phyloP scores from a whole-genome alignment of 768 basidiomycete genomes.

The Kwoniella botswanensis region DNA sequence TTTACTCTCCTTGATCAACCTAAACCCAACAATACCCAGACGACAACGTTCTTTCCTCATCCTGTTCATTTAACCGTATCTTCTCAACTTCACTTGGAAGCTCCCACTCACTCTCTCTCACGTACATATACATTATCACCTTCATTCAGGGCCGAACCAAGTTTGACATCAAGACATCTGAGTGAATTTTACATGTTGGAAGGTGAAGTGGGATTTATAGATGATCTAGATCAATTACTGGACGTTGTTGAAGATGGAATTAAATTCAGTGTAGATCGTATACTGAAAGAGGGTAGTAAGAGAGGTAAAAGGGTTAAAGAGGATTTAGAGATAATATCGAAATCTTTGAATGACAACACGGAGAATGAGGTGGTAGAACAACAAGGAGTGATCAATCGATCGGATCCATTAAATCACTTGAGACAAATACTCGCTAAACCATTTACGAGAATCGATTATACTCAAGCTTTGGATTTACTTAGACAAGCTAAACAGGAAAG shows the following conservation, averaged over 20 bases:
- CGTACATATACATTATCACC: conserved; percentile 92
- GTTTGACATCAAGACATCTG: conserved; percentile 85
- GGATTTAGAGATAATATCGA: conserved; percentile 29
- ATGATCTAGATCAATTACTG: conserved; percentile 64
- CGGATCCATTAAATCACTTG: conserved; percentile 54
- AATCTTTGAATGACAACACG: conserved; percentile 26
- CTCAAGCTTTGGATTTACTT: conserved; percentile 72
- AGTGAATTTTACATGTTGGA: conserved; percentile 99
- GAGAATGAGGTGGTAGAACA: background rate
- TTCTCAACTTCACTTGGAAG: conserved; percentile 93
- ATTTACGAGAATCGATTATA: conserved; percentile 80
- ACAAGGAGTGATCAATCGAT: conserved; percentile 3
- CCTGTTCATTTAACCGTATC: conserved; percentile 86
- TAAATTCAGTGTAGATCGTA: conserved; percentile 59
- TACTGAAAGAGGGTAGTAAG: conserved; percentile 23
- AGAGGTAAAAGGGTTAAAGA: conserved; percentile 19
- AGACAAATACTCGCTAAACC: conserved; percentile 60
- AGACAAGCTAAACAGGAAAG: conserved; percentile 42
- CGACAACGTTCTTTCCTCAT: conserved; percentile 42
- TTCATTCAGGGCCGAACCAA: conserved; percentile 90
- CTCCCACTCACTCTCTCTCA: conserved; percentile 73
- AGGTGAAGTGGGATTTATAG: conserved; percentile 79
- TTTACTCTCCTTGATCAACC: conserved; percentile 63
- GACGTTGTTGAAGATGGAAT: conserved; percentile 66
- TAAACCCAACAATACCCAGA: conserved; percentile 10